phyloP scores from a whole-genome alignment of 2,329 filamentous ascomycete genomes.

The Periconia sp. region DNA sequence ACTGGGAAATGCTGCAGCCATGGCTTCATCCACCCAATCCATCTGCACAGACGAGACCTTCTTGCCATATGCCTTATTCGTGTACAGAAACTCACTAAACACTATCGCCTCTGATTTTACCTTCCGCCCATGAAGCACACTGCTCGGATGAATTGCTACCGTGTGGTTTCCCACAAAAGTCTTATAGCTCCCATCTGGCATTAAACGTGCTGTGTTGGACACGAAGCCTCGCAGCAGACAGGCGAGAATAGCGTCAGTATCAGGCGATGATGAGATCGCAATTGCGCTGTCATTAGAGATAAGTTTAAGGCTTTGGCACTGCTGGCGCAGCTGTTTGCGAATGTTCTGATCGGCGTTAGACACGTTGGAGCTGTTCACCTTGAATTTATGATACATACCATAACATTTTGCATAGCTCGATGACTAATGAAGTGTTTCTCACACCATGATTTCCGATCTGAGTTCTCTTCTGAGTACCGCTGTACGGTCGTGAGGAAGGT shows the following conservation, averaged over 20 bases:
- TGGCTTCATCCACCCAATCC: slow-evolving; percentile 65
- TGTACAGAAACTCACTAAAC: slow-evolving; percentile 71
- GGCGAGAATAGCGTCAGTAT: slow-evolving; percentile 59
- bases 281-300: slow-evolving; percentile 23
- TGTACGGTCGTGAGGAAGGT: slow-evolving; percentile 67
- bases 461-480: slow-evolving; percentile 63
- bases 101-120: slow-evolving; percentile 68
- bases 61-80: slow-evolving; percentile 67
- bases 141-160: slow-evolving; percentile 68
- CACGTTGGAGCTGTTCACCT: neutral
- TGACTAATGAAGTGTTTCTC: slow-evolving; percentile 65
- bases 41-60: slow-evolving; percentile 68
- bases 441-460: slow-evolving; percentile 66
- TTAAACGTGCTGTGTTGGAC: slow-evolving; percentile 64
- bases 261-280: slow-evolving; percentile 46
- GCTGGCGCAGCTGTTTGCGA: slow-evolving; percentile 65
- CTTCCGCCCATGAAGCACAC: slow-evolving; percentile 62
- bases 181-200: slow-evolving; percentile 66
- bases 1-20: slow-evolving; percentile 32
- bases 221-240: slow-evolving; percentile 65
- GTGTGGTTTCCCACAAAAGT: slow-evolving; percentile 67
- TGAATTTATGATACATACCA: slow-evolving; percentile 46
- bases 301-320: slow-evolving; percentile 58
- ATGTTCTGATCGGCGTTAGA: slow-evolving; percentile 53
- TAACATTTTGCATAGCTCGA: slow-evolving; percentile 69